Evolutionary conservation across 176 grass and related monocot species (phyloP).

Genomic region (Lolium multiflorum): DNA sequence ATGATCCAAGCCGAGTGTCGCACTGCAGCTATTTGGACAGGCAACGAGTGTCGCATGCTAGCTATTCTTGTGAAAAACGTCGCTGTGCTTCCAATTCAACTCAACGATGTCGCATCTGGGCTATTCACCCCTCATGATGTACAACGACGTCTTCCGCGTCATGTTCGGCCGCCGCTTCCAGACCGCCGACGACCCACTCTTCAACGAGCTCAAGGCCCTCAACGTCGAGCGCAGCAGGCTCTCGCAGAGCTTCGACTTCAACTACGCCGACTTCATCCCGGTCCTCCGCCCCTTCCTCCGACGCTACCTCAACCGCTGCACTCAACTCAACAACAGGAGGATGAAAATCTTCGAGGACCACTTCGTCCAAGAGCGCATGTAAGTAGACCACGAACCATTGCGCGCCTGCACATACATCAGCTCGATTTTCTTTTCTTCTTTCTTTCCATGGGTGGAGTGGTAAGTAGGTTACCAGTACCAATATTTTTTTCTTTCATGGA

Average conservation of each 20-base stretch:
- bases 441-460: too few species aligned
- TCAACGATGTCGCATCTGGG: too few species aligned
- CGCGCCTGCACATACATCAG: too few species aligned
- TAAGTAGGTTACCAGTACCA: too few species aligned
- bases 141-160: conserved; percentile 11
- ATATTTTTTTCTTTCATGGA: too few species aligned
- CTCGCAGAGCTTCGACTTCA: background rate
- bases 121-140: background rate
- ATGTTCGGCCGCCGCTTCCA: conserved; percentile 7
- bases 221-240: conserved; percentile 5
- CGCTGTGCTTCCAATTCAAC: too few species aligned
- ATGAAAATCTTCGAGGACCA: conserved; percentile 83
- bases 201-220: background rate
- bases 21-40: too few species aligned
- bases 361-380: conserved; percentile 85
- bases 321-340: conserved; percentile 61
- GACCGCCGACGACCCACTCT: background rate
- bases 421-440: too few species aligned
- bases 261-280: conserved; percentile 21
- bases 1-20: too few species aligned
- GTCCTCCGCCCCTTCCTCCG: conserved; percentile 53
- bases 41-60: too few species aligned
- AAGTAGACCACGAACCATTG: conserved; percentile 1
- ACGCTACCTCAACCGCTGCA: conserved; percentile 76
- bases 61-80: too few species aligned